Evolutionary conservation across 345 rosid species (phyloP).

Genomic region (Eutrema yunnanense): DNA sequence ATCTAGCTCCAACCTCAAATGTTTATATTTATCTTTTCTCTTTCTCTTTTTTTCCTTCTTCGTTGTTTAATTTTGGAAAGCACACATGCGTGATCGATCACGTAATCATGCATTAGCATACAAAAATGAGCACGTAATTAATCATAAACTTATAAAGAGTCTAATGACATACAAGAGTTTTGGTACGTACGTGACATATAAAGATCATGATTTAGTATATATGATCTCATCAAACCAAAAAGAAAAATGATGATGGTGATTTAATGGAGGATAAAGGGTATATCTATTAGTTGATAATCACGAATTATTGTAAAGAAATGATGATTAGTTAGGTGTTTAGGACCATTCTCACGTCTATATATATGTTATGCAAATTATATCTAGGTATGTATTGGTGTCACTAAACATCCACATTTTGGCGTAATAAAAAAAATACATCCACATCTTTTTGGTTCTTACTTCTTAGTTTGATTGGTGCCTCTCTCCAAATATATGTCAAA

Average conservation of each 20-base stretch:
- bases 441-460: slow-evolving; percentile 26
- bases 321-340: slow-evolving; percentile 26
- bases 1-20: not conserved
- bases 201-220: not conserved
- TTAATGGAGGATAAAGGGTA: slow-evolving; percentile 18
- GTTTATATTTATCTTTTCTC: not conserved
- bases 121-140: not conserved
- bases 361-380: not conserved
- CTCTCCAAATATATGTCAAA: slow-evolving; percentile 14
- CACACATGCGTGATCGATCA: not conserved
- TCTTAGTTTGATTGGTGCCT: slow-evolving; percentile 21
- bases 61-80: not conserved
- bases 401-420: not conserved
- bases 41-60: not conserved
- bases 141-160: slow-evolving; percentile 2
- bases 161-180: not conserved
- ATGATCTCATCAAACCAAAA: not conserved
- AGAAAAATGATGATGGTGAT: slow-evolving; percentile 2
- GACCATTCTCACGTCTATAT: slow-evolving; percentile 5
- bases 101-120: not conserved
- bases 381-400: slow-evolving; percentile 1
- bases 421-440: not conserved
- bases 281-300: slow-evolving; percentile 7
- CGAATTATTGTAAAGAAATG: not conserved
- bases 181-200: not conserved